These are phyloP conservation scores for Metschnikowia amazonensis DNA, from an alignment of 805 yeast genomes.

Conservation along the genomic window DNA sequence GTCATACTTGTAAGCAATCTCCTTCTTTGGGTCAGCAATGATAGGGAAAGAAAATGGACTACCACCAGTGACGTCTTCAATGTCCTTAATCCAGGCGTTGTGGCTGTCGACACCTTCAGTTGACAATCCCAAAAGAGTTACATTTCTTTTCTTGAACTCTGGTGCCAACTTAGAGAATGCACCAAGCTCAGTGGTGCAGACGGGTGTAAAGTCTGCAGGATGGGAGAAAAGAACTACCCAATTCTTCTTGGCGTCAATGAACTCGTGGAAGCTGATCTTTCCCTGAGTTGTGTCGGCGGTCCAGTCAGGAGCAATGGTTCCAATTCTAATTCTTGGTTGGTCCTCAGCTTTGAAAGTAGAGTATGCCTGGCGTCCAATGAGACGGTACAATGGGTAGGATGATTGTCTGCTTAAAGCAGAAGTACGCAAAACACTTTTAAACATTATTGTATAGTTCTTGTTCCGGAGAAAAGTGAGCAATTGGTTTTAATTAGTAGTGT, in stretches of 20 bases:
- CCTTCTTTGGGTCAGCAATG: constrained; percentile 61
- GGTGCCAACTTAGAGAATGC: constrained; percentile 71
- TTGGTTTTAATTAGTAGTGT: neutral
- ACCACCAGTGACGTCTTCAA: constrained; percentile 57
- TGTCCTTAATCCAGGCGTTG: constrained; percentile 66
- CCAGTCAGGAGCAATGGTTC: constrained; percentile 69
- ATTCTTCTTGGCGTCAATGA: constrained; percentile 44
- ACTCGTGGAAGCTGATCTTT: constrained; percentile 59
- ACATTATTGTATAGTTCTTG: constrained; percentile 7
- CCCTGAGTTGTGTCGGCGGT: constrained; percentile 61
- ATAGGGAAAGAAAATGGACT: constrained; percentile 59
- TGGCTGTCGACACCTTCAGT: constrained; percentile 63
- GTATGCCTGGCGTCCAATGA: constrained; percentile 13
- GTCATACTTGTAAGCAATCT: constrained; percentile 59
- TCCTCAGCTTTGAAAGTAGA: constrained; percentile 32
- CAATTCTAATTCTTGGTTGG: constrained; percentile 48
- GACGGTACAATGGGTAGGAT: constrained; percentile 11
- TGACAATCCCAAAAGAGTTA: constrained; percentile 64
- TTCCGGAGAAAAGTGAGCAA: neutral
- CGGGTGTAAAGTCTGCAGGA: constrained; percentile 78
- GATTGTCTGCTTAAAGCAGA: constrained; percentile 10
- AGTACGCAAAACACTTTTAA: constrained; percentile 15
- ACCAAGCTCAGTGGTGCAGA: constrained; percentile 75
- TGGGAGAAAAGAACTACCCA: constrained; percentile 72
- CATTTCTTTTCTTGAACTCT: constrained; percentile 61